A percentile compares a stretch with the other conserved stretches of the same genome.
phyloP scores from a whole-genome alignment of 108 stramenopile genomes.

The Chaetoceros tenuissimus region DNA sequence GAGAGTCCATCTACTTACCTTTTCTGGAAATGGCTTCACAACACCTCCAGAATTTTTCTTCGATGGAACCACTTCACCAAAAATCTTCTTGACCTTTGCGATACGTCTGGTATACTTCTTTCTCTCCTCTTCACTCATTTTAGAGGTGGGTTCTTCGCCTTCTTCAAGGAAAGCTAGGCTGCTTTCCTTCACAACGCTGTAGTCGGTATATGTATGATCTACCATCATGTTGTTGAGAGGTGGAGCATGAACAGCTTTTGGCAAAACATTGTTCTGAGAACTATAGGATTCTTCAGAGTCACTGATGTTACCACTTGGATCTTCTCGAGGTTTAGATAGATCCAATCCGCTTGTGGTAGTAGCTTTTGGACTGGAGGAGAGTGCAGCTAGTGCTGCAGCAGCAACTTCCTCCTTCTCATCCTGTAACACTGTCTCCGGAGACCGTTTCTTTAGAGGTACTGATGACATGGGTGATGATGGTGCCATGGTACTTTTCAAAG shows the following conservation, averaged over 20 bases:
- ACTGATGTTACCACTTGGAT: background rate
- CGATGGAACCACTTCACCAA: constrained; percentile 25
- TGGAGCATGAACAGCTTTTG: background rate
- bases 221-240: constrained; percentile 15
- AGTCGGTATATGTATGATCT: constrained; percentile 41
- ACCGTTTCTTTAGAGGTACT: background rate
- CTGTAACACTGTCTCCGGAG: background rate
- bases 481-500: no score
- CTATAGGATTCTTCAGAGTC: background rate
- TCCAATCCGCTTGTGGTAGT: no score
- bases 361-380: background rate
- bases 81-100: constrained; percentile 19
- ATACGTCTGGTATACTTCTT: background rate
- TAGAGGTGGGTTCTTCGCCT: constrained; percentile 6
- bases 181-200: constrained; percentile 16
- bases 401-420: background rate
- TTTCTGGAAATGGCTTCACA: constrained; percentile 36
- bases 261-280: background rate
- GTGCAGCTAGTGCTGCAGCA: background rate
- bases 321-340: background rate
- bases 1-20: constrained; percentile 10
- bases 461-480: no score
- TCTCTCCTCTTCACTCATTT: constrained; percentile 8
- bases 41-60: constrained; percentile 49
- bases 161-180: constrained; percentile 22